Conservation (phyloP, 768 basidiomycete species). For the Tulasnella sp. region DNA sequence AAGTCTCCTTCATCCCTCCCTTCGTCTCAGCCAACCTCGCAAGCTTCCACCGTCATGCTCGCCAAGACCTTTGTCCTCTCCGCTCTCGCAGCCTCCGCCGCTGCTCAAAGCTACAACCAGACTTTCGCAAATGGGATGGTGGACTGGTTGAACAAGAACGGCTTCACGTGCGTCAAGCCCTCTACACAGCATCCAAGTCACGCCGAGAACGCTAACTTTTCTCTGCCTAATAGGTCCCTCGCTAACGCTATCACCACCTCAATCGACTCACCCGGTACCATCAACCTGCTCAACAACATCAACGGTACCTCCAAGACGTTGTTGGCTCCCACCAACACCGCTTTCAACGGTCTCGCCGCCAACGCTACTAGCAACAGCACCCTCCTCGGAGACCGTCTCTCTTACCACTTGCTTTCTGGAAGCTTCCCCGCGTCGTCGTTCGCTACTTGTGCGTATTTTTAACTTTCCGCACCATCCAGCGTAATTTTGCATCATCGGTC, state of each 20-base stretch:
- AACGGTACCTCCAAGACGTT: constrained; percentile 3
- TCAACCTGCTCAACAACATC: neutral
- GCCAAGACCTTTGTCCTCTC: neutral
- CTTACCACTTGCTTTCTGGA: constrained; percentile 48
- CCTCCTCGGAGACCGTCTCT: constrained; percentile 36
- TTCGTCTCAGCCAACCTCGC: neutral
- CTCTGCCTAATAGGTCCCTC: neutral
- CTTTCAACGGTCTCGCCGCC: constrained; percentile 22
- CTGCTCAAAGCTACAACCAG: constrained; percentile 1
- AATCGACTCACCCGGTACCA: neutral
- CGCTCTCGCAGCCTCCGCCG: constrained; percentile 1
- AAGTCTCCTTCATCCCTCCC: neutral
- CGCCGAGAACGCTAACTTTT: neutral
- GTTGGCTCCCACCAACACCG: constrained; percentile 5
- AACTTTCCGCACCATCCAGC: neutral
- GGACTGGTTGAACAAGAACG: neutral
- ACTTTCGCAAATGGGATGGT: neutral
- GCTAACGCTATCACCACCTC: neutral
- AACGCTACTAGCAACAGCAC: constrained; percentile 27
- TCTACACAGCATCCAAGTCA: neutral
- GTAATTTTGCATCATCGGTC: neutral
- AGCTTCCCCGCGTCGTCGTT: constrained; percentile 33
- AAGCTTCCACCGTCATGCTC: neutral
- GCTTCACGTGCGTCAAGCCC: neutral
- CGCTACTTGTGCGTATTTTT: constrained; percentile 16